Evolutionary conservation across 176 grass and related monocot species (phyloP), one percentile per base, ranked within the genome.

Genomic region (Paspalum notatum): DNA sequence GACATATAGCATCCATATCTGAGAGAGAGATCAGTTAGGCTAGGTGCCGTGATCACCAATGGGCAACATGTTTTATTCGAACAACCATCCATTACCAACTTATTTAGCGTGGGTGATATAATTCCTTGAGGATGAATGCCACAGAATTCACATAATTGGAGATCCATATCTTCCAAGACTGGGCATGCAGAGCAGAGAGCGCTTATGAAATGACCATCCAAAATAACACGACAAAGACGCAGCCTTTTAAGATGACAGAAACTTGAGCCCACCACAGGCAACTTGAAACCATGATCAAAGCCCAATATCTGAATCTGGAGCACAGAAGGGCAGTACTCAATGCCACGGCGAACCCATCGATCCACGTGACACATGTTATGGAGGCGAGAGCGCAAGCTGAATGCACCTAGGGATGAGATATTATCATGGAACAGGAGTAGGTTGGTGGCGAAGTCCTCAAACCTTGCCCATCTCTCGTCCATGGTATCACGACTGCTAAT

Each of bases 401-500:
- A 85, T 48, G 40, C 67, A 62, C 18, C 54, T 54, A 85, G 26
- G 9, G 53, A 26, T 7, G 74, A 49, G 10, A 1, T 61, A 13
- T 20, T 42, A 18, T 52, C 22, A 52, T 25, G 74, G 55, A 85
- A 71, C 27, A 85, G 18, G 54, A 78, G 65, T 14, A 78, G 73
- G 40, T 76, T 76, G 73, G 54, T 45, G 40, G 40, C 4, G 40
- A 76, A 59, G 39, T 75, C 1, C 54, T 75, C 72, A 60, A 76
- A 46, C 55, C 5, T 45, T 27, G 13, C 21, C 73, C 73, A 76
- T 3, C 7, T 59, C 4, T 11, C 27, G 4, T 26, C 55, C 12
- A 46, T 0, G 41, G 2, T 3, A 0, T 0, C n/a, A 9, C 0
- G 0, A 0, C 1, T 9, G 13, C 2, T 10, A 1, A 0, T 0